Conservation (phyloP, 345 rosid species). For the Pseudoturritis turrita region DNA sequence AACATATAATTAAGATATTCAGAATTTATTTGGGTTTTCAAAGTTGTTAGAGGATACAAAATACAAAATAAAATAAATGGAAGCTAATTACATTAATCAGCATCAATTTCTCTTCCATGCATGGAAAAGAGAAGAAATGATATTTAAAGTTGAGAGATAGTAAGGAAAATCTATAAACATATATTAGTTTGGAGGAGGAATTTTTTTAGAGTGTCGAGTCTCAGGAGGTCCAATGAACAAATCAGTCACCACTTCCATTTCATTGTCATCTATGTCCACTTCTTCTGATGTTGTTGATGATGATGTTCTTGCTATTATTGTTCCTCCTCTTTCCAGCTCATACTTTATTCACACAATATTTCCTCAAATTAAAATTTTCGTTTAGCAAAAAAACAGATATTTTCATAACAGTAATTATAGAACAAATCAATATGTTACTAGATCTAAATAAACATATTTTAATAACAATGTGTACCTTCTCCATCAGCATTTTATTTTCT, state of each 20-base stretch:
- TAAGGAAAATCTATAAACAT: not conserved
- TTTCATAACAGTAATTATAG: not conserved
- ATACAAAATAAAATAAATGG: not conserved
- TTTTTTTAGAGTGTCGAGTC: constrained; percentile 30
- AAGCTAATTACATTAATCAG: not conserved
- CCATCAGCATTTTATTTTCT: constrained; percentile 48
- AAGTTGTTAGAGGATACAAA: not conserved
- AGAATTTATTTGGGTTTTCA: not conserved
- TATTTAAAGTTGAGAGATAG: not conserved
- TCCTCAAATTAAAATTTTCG: not conserved
- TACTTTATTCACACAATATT: constrained; percentile 34
- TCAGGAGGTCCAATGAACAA: constrained; percentile 71
- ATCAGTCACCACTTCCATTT: constrained; percentile 71
- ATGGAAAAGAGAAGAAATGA: not conserved
- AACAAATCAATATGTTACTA: not conserved
- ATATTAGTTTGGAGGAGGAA: constrained; percentile 22
- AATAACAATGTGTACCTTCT: constrained; percentile 36
- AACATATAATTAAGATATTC: too few relatives aligned
- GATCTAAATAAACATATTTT: not conserved
- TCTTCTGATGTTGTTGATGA: constrained; percentile 16
- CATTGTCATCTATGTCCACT: constrained; percentile 11
- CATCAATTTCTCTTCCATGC: not conserved
- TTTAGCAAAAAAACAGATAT: not conserved
- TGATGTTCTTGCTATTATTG: not conserved
- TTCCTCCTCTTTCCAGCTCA: constrained; percentile 28